These are phyloP conservation scores for Mycena olivaceomarginata DNA, from an alignment of 768 basidiomycete species.

Conservation along the genomic window DNA sequence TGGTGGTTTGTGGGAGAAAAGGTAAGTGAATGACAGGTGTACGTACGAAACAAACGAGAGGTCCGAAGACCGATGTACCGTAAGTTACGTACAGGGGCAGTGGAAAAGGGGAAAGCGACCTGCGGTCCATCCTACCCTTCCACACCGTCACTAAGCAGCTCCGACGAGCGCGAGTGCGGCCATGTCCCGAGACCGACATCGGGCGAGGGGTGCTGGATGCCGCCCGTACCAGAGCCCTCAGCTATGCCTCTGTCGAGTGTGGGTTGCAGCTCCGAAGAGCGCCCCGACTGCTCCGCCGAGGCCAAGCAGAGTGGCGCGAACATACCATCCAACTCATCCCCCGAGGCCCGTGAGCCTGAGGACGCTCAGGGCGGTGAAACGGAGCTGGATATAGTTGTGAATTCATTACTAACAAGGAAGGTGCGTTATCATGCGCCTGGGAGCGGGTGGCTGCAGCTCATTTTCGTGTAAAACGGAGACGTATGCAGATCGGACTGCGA, in stretches of 20 bases:
- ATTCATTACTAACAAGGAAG: background rate
- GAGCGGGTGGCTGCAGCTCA: background rate
- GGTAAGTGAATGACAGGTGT: too few relatives aligned
- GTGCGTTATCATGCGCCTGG: background rate
- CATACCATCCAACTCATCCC: background rate
- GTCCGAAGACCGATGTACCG: too few relatives aligned
- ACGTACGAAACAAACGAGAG: too few relatives aligned
- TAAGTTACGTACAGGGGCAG: too few relatives aligned
- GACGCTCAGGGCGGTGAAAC: background rate
- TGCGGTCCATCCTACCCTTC: too few relatives aligned
- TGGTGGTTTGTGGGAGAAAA: too few relatives aligned
- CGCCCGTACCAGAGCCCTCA: background rate
- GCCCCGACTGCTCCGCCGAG: background rate
- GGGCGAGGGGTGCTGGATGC: background rate
- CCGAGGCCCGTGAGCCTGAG: background rate
- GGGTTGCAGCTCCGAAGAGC: conserved; percentile 1
- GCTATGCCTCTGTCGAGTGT: background rate
- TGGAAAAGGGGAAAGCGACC: too few relatives aligned
- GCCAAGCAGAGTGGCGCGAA: background rate
- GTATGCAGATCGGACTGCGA: background rate
- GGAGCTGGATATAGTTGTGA: background rate
- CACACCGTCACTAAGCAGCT: background rate
- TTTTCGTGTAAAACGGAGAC: background rate
- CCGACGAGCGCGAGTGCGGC: background rate
- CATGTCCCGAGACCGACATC: background rate